phyloP scores from a whole-genome alignment of 2,329 filamentous ascomycete genomes.

The Teratosphaeria nubilosa region DNA sequence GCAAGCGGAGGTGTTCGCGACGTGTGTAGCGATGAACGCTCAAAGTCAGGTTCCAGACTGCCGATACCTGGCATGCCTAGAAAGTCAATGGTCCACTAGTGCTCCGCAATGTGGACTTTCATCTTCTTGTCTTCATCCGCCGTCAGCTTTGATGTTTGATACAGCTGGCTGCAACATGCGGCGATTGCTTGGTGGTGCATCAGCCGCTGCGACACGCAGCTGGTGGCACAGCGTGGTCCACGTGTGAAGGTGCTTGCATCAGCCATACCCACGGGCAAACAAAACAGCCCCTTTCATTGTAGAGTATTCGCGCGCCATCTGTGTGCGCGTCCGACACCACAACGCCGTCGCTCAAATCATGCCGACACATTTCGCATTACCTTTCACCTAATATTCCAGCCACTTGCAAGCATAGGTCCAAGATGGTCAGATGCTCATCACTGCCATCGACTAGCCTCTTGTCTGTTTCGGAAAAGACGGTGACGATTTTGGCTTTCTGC shows the following conservation, averaged over 20 bases:
- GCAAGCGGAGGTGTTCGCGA: neutral
- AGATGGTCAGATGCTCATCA: slow-evolving; percentile 84
- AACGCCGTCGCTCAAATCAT: neutral
- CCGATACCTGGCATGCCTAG: neutral
- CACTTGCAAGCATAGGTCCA: slow-evolving; percentile 75
- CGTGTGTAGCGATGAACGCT: neutral
- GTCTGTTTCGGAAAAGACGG: slow-evolving; percentile 78
- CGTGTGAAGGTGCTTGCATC: neutral
- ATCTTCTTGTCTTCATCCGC: neutral
- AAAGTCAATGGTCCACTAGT: neutral
- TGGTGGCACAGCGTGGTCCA: neutral
- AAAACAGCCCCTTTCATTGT: neutral
- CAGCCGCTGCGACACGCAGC: neutral
- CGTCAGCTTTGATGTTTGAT: neutral
- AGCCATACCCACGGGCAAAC: neutral
- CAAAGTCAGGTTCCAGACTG: neutral
- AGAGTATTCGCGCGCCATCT: neutral
- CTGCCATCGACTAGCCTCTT: slow-evolving; percentile 90
- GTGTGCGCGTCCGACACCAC: neutral
- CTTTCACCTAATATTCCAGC: slow-evolving; percentile 13
- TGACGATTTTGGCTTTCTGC: slow-evolving; percentile 81
- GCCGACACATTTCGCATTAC: neutral
- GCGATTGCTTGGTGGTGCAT: neutral
- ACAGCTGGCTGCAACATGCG: neutral
- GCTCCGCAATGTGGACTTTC: neutral